Conservation (phyloP, 306 rosid species). For the Luffa acutangula region DNA sequence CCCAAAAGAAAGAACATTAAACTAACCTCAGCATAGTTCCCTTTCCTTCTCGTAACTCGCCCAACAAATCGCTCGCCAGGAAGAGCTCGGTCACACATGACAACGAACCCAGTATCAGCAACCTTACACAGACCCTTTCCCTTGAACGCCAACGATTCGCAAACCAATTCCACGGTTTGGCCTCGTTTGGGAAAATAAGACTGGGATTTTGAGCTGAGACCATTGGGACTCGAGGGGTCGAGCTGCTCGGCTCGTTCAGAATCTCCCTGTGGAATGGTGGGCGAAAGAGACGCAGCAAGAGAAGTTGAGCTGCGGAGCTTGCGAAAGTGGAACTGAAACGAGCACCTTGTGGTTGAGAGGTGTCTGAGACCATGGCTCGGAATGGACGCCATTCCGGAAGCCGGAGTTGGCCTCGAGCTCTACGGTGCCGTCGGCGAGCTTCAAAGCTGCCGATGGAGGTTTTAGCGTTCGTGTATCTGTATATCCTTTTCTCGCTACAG, state of each 20-base stretch:
- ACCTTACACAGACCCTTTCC: conserved; percentile 92
- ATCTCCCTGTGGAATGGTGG: conserved; percentile 31
- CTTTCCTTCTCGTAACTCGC: conserved; percentile 73
- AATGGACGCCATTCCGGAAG: conserved; percentile 36
- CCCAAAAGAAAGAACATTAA: neutral
- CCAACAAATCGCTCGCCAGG: conserved; percentile 93
- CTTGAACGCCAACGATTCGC: conserved; percentile 77
- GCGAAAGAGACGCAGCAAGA: conserved; percentile 19
- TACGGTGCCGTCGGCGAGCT: neutral
- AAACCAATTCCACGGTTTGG: conserved; percentile 66
- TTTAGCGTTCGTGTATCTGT: neutral
- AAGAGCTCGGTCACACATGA: conserved; percentile 86
- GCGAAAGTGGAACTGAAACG: conserved; percentile 15
- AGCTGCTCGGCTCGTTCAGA: conserved; percentile 22
- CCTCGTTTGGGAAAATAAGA: conserved; percentile 82
- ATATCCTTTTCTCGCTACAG: neutral
- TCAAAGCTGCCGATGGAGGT: neutral
- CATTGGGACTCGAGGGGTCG: conserved; percentile 6
- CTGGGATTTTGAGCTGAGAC: conserved; percentile 5
- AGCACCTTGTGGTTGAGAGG: conserved; percentile 21
- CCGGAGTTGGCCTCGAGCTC: neutral
- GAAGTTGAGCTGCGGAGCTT: conserved; percentile 25
- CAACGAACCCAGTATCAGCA: conserved; percentile 62
- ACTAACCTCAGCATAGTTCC: conserved; percentile 68
- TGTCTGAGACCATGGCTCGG: conserved; percentile 54